A percentile compares a stretch with the other conserved stretches of the same genome.
These are phyloP conservation scores for Petasospora fabianii DNA, from an alignment of 1,139 yeast genomes.

Conservation along the genomic window DNA sequence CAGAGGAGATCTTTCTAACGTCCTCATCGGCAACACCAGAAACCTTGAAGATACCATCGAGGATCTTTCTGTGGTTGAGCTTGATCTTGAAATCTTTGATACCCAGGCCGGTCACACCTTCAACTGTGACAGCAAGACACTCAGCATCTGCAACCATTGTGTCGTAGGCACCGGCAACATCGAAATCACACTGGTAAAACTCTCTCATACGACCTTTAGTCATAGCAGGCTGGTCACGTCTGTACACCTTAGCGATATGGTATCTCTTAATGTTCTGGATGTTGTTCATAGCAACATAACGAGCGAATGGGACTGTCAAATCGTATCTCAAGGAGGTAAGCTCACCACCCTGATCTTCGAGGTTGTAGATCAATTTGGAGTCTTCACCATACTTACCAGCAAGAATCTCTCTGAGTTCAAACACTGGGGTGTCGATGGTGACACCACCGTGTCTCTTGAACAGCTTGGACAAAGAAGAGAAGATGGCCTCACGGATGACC, in stretches of 20 bases:
- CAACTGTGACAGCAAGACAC: conserved; percentile 72
- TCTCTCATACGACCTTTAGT: conserved; percentile 99
- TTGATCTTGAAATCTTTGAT: conserved; percentile 86
- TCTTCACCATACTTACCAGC: conserved; percentile 99
- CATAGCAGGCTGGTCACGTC: conserved; percentile 99
- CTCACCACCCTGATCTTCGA: conserved; percentile 99
- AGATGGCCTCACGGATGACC: conserved; percentile 88
- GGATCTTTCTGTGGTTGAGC: conserved; percentile 88
- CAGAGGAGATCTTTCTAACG: conserved; percentile 87
- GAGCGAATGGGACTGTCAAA: conserved; percentile 95
- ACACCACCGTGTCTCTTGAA: conserved; percentile 97
- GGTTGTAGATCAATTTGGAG: conserved; percentile 88
- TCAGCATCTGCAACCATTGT: conserved; percentile 96
- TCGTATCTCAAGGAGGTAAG: conserved; percentile 92
- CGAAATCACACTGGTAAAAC: conserved; percentile 97
- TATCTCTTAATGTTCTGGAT: conserved; percentile 85
- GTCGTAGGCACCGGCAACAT: conserved; percentile 89
- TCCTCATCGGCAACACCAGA: conserved; percentile 95
- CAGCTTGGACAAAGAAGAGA: conserved; percentile 61
- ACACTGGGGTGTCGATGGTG: conserved; percentile 96
- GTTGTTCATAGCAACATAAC: conserved; percentile 93
- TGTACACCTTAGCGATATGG: conserved; percentile 95
- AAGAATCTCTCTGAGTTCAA: conserved; percentile 88
- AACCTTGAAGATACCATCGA: conserved; percentile 92
- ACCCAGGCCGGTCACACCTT: conserved; percentile 80